These are phyloP conservation scores for Phanerodontia chrysosporium DNA, from an alignment of 768 basidiomycete species.

Conservation along the genomic window DNA sequence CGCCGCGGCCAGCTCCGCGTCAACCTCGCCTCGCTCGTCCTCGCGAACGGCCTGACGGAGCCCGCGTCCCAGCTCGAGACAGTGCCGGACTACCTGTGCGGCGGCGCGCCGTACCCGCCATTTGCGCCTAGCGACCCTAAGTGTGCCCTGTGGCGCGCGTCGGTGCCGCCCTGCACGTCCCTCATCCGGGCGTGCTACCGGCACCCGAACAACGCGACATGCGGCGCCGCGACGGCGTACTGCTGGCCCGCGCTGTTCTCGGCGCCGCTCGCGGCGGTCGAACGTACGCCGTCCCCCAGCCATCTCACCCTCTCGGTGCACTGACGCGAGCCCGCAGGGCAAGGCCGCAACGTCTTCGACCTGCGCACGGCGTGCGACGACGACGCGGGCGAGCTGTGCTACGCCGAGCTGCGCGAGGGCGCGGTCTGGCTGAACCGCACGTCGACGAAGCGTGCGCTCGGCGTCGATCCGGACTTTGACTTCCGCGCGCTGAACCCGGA, in stretches of 20 bases:
- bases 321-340: conserved; percentile 33
- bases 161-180: conserved; percentile 70
- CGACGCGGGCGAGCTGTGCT: conserved; percentile 31
- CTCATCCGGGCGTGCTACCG: conserved; percentile 70
- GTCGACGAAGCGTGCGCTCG: conserved; percentile 41
- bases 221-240: conserved; percentile 60
- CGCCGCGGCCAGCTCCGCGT: conserved; percentile 25
- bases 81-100: conserved; percentile 19
- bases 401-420: conserved; percentile 43
- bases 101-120: conserved; percentile 19
- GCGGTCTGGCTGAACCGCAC: conserved; percentile 48
- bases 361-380: conserved; percentile 41
- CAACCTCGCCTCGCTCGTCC: conserved; percentile 42
- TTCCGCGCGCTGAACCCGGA: conserved; percentile 33
- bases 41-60: conserved; percentile 44
- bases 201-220: conserved; percentile 38
- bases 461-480: conserved; percentile 29
- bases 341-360: conserved; percentile 54
- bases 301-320: neutral
- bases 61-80: conserved; percentile 31
- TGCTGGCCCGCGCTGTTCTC: conserved; percentile 43
- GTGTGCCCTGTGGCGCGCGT: conserved; percentile 57
- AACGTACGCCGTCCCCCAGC: conserved; percentile 39
- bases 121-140: conserved; percentile 50
- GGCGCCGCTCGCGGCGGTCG: conserved; percentile 45